Base-by-base conservation (phyloP, 192 early-diverging fungal genomes). In the Glomus cerebriforme region DNA sequence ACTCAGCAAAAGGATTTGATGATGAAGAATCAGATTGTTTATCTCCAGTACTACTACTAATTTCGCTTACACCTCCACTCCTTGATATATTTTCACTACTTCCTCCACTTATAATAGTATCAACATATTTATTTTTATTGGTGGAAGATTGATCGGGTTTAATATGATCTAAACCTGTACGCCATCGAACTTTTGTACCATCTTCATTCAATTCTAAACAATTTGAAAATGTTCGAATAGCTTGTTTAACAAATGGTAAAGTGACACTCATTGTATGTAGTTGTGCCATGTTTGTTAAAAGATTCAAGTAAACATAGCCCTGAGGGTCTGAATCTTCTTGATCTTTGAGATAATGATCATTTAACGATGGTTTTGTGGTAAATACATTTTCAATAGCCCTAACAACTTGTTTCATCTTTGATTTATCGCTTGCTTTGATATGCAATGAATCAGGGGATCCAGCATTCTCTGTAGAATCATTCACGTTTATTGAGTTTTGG, bases 271-370 rank as follows among this genome's bases (percentile, higher is more conserved):
- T 69, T 37, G 67, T 69, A 37, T 69, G 67, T 37, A 69, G 8
- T 43, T 69, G 67, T 35, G 67, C 67, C 67, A 69, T 69, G 27
- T 69, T 69, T 9, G 67, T 69, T 37, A 69, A 37, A 35, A 69
- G 34, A 69, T 69, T 69, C 4, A 69, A 37, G 27, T 69, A 69
- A 35, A 69, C 67, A 22, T 69, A 69, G 13, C 67, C 67, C 7
- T 69, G 7, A 4, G 67, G 67, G 39, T 69, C 67, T 37, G 67
- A 9, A 31, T 69, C 34, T 69, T 69, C 67, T 37, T 69, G 67
- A 69, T 69, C 67, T 69, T 69, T 69, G 9, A 69, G 67, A 69
- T 69, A 69, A 26, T 68, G 66, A 29, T 79, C 66, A 19, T 70
- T 31, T 4, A 34, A n/a, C 0, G 29, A 43, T 22, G 77, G 77